A percentile compares a stretch with the other conserved stretches of the same genome.
Conservation (phyloP, 257 asterid species). For the Orobanche coerulescens region DNA sequence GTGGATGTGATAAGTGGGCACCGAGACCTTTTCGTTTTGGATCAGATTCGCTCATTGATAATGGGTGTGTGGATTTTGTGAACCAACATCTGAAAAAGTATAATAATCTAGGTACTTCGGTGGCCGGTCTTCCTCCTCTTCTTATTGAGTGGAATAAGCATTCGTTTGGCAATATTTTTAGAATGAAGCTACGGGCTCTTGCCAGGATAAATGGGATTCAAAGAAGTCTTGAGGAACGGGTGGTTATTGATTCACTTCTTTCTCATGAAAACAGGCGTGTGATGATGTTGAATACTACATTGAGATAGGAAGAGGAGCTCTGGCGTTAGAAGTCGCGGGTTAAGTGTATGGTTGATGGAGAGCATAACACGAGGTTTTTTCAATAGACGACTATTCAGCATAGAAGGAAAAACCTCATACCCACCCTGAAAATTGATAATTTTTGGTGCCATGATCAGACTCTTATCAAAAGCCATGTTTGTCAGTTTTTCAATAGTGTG, state of each 20-base stretch:
- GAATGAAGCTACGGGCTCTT: background rate
- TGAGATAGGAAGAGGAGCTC: background rate
- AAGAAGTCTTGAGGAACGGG: background rate
- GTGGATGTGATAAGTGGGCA: background rate
- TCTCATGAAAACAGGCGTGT: background rate
- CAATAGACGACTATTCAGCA: too few relatives aligned
- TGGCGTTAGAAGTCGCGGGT: too few relatives aligned
- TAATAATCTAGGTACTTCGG: background rate
- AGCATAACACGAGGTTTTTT: background rate
- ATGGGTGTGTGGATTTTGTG: background rate
- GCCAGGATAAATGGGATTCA: background rate
- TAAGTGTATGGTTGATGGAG: background rate
- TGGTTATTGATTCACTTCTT: background rate
- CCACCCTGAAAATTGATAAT: background rate
- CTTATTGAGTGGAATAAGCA: background rate
- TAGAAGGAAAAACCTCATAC: background rate
- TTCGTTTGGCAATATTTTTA: background rate
- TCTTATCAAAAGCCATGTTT: background rate
- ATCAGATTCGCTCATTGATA: background rate
- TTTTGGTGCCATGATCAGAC: background rate
- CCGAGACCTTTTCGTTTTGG: background rate
- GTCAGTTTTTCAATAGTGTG: background rate
- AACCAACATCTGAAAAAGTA: background rate
- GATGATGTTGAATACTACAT: background rate
- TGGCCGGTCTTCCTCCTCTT: background rate